A percentile compares a stretch with the other conserved stretches of the same genome.
Evolutionary conservation across 2,329 filamentous ascomycete species (phyloP).

Genomic region (Hirsutella thompsonii): DNA sequence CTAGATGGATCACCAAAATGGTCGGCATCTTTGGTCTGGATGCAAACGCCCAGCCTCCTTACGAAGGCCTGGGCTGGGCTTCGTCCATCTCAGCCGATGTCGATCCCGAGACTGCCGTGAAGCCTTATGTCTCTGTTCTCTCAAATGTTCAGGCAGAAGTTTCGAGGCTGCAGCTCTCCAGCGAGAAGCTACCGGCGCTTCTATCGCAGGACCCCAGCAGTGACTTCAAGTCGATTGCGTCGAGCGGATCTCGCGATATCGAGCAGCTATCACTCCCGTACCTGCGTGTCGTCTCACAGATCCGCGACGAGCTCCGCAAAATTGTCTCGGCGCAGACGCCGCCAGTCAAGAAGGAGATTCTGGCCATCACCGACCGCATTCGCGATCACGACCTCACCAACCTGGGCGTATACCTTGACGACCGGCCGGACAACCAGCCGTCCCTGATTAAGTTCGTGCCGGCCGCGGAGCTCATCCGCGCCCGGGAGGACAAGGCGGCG

Average conservation of each 20-base stretch:
- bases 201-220: constrained; percentile 28
- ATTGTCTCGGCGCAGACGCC: constrained; percentile 33
- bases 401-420: constrained; percentile 77
- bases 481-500: constrained; percentile 45
- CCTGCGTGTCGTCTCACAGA: constrained; percentile 37
- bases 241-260: constrained; percentile 33
- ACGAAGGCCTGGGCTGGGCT: constrained; percentile 44
- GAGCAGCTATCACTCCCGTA: constrained; percentile 43
- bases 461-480: constrained; percentile 41
- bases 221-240: constrained; percentile 33
- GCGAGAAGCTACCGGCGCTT: constrained; percentile 28
- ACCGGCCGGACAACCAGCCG: constrained; percentile 51
- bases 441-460: constrained; percentile 61
- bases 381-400: constrained; percentile 73
- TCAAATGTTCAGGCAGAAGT: constrained; percentile 32
- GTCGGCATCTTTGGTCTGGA: constrained; percentile 78
- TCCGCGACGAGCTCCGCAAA: constrained; percentile 49
- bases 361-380: constrained; percentile 65
- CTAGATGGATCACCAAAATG: constrained; percentile 71
- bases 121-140: constrained; percentile 33
- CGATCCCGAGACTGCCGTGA: constrained; percentile 31
- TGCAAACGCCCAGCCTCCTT: constrained; percentile 39
- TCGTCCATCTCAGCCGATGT: constrained; percentile 25
- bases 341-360: constrained; percentile 54
- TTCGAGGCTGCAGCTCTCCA: constrained; percentile 32